Conservation (phyloP, 2,329 filamentous ascomycete genomes). For the Aspergillus chevalieri region DNA sequence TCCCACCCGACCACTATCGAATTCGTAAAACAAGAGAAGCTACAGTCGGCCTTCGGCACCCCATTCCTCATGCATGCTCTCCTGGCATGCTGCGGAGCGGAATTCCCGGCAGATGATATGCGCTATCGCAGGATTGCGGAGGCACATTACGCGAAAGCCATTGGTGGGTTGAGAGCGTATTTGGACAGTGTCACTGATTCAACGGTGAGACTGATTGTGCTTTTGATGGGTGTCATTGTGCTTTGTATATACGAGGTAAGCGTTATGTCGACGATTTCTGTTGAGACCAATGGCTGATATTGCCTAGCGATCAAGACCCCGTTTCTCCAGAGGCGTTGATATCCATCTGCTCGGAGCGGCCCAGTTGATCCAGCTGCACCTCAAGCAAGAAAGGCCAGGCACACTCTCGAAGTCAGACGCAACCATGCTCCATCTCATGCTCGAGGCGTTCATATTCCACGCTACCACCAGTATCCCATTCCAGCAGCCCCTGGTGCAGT, state of each 20-base stretch:
- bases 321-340: constrained; percentile 11
- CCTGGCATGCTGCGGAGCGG: constrained; percentile 17
- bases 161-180: constrained; percentile 6
- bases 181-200: not conserved
- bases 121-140: constrained; percentile 9
- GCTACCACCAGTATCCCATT: constrained; percentile 21
- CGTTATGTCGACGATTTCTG: not conserved
- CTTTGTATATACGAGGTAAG: constrained; percentile 22
- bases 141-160: constrained; percentile 12
- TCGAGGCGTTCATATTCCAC: constrained; percentile 23
- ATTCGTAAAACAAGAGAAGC: constrained; percentile 7
- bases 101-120: constrained; percentile 10
- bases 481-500: not conserved
- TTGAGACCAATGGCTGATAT: not conserved
- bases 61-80: constrained; percentile 20
- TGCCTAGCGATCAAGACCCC: constrained; percentile 12
- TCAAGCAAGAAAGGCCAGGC: not conserved
- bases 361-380: constrained; percentile 12
- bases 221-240: constrained; percentile 13
- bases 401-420: constrained; percentile 1
- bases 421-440: constrained; percentile 11
- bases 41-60: constrained; percentile 7
- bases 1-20: constrained; percentile 7
- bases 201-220: constrained; percentile 4
- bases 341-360: constrained; percentile 19